These are phyloP conservation scores for Aschersonia sp. DNA, from an alignment of 2,329 filamentous ascomycete species.

Conservation along the genomic window DNA sequence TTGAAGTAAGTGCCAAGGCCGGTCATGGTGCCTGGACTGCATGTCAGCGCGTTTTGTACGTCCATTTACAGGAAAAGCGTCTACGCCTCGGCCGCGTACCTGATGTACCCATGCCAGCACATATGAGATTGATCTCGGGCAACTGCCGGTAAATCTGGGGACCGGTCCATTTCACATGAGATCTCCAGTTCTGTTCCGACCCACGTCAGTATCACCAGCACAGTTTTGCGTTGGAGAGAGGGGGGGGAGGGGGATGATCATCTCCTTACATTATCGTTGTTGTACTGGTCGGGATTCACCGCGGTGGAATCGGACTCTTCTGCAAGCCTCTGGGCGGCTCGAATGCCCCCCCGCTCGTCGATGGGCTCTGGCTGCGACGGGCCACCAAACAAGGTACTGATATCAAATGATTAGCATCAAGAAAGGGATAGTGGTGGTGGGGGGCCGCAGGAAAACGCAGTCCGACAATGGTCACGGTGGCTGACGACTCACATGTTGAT, in stretches of 20 bases:
- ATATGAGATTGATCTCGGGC: slow-evolving; percentile 40
- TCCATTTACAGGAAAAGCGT: not conserved
- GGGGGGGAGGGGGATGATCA: no score
- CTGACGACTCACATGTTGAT: slow-evolving; percentile 12
- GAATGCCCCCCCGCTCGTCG: slow-evolving; percentile 18
- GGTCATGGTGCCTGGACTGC: slow-evolving; percentile 27
- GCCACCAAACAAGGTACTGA: slow-evolving; percentile 17
- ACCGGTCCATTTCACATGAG: slow-evolving; percentile 44
- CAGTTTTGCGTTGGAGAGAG: no score
- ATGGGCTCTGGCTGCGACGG: slow-evolving; percentile 18
- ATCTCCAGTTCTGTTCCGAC: slow-evolving; percentile 29
- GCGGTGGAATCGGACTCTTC: slow-evolving; percentile 12
- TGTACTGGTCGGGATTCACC: slow-evolving; percentile 19
- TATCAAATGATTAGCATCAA: not conserved
- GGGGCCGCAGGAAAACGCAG: no score
- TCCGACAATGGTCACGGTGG: no score
- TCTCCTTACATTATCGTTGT: slow-evolving; percentile 15
- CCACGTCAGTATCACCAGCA: not conserved
- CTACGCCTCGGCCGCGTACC: slow-evolving; percentile 6
- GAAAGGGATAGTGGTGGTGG: not conserved
- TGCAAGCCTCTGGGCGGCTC: slow-evolving; percentile 10
- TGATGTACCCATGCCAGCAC: slow-evolving; percentile 38
- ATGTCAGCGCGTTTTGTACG: not conserved
- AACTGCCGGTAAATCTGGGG: slow-evolving; percentile 42
- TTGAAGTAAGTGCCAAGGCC: slow-evolving; percentile 37